Evolutionary conservation across 257 asterid species (phyloP).

Genomic region (Voacanga thouarsii): DNA sequence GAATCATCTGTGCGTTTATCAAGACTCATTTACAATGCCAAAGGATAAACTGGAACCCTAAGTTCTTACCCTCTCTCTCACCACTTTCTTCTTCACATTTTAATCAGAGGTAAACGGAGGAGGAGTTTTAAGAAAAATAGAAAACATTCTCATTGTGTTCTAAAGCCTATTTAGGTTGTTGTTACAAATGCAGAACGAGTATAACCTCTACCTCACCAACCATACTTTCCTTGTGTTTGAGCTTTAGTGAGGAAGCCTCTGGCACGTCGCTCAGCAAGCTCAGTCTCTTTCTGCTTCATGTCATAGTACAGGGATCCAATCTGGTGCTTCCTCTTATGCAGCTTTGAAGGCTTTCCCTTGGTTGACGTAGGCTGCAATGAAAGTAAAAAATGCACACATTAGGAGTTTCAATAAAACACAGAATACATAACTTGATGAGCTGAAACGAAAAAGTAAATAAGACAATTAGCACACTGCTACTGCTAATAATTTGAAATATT

Average conservation of each 20-base stretch:
- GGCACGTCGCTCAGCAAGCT: slow-evolving; percentile 84
- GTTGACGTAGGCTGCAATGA: slow-evolving; percentile 68
- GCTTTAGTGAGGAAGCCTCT: slow-evolving; percentile 81
- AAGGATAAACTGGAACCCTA: not conserved
- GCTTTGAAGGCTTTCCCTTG: slow-evolving; percentile 85
- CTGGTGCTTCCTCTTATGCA: slow-evolving; percentile 96
- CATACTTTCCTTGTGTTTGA: slow-evolving; percentile 96
- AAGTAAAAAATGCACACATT: slow-evolving; percentile 14
- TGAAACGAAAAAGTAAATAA: not conserved
- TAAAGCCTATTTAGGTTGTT: not conserved
- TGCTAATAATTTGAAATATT: not conserved
- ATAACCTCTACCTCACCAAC: slow-evolving; percentile 54
- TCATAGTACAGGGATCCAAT: slow-evolving; percentile 70
- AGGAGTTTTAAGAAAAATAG: not conserved
- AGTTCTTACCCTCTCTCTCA: not conserved
- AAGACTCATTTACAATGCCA: not conserved
- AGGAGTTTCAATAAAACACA: not conserved
- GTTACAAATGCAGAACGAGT: not conserved
- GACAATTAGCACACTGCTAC: not conserved
- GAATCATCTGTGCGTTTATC: not conserved
- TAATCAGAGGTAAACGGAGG: not conserved
- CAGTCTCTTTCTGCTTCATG: slow-evolving; percentile 79
- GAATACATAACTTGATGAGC: not conserved
- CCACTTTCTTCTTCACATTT: not conserved
- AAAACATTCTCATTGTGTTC: not conserved